Evolutionary conservation across 345 rosid genomes (phyloP), one percentile per base, ranked within the genome.

Genomic region (Moricandia arvensis): DNA sequence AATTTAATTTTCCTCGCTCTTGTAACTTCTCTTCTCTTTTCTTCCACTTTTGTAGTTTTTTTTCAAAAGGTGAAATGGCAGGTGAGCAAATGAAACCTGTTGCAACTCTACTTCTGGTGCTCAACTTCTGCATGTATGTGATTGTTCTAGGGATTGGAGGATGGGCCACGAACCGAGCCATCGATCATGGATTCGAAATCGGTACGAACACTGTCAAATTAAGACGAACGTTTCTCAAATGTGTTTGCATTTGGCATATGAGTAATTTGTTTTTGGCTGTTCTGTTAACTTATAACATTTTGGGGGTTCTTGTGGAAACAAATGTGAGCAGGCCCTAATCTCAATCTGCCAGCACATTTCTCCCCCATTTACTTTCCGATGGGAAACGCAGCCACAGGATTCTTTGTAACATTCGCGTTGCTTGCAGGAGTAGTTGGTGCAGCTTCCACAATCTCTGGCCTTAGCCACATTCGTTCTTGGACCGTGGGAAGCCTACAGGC

Each of bases 301-400:
- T 0, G 49, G 38, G 24, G 17, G 0, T 61, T 24, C 13, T 45
- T 17, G 34, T 70, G 66, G 8, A 54, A 47, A 59, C 34, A 65
- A 41, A 58, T 34, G 13, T 49, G 71, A 74, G 72, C 88, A 93
- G 97, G 96, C 3, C 86, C 96, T 43, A 89, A 73, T 8, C 79
- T 89, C 7, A 66, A 79, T 11, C 97, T 94, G 17, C 97, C 98
- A 2, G 98, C 97, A 0, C 96, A 91, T 81, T 94, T 94, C 83
- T 91, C 97, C 7, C 95, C 98, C 0, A 87, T 94, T 38, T 87
- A 79, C 79, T 94, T 91, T 73, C 97, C 97, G 0, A 94, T 94
- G 97, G 97, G 98, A 54, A 94, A 94, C 57, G 95, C 96, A 3
- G 98, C 98, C n/a, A 94, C 98, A 0, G 98, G 98, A 18, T 94